A percentile compares a stretch with the other conserved stretches of the same genome.
phyloP scores from a whole-genome alignment of 1,139 yeast species.

The Candida smagusa region DNA sequence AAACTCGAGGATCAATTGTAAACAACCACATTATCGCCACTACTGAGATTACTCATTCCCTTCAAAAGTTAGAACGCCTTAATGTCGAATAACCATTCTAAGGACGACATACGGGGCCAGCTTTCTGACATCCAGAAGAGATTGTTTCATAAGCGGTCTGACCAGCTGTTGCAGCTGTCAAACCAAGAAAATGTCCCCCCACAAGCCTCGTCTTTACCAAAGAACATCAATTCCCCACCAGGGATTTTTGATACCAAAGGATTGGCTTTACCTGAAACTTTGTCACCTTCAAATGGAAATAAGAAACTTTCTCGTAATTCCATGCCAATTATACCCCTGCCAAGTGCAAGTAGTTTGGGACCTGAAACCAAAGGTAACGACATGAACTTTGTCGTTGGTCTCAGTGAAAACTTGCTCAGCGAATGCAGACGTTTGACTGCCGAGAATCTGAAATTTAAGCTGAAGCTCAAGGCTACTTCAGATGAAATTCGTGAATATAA shows the following conservation, averaged over 20 bases:
- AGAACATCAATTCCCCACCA: conserved; percentile 1
- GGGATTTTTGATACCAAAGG: background rate
- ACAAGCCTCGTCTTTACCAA: conserved; percentile 2
- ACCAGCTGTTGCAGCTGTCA: conserved; percentile 7
- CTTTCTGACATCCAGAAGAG: conserved; percentile 59
- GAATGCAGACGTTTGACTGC: conserved; percentile 79
- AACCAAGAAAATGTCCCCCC: conserved; percentile 21
- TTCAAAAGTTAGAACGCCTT: background rate
- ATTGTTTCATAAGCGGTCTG: conserved; percentile 31
- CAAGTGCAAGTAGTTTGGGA: conserved; percentile 32
- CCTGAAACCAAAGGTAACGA: conserved; percentile 57
- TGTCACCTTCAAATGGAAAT: conserved; percentile 14
- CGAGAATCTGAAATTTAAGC: conserved; percentile 55
- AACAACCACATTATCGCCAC: no score
- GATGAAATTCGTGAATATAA: conserved; percentile 39
- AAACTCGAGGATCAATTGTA: background rate
- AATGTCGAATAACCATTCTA: conserved; percentile 1
- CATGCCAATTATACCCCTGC: conserved; percentile 15
- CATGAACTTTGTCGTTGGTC: conserved; percentile 75
- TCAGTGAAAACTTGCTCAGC: conserved; percentile 72
- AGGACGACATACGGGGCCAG: conserved; percentile 54
- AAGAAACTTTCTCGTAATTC: conserved; percentile 12
- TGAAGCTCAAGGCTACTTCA: conserved; percentile 37
- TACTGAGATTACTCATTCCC: no score
- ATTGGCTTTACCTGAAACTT: conserved; percentile 1